Evolutionary conservation across 2,329 filamentous ascomycete genomes (phyloP).

Genomic region (Lasiodiplodia sp.): DNA sequence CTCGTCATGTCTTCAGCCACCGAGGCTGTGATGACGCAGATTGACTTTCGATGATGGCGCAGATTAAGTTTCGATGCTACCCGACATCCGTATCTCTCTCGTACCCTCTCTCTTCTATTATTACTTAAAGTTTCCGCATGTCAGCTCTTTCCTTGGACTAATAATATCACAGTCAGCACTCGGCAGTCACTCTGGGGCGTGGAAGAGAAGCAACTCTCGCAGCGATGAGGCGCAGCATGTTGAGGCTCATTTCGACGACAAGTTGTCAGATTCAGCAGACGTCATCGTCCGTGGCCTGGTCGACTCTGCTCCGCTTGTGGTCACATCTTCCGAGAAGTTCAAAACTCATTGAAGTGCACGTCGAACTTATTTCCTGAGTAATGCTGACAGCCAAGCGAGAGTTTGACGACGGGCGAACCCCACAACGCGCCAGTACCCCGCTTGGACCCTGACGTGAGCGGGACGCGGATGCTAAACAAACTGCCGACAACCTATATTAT

Average conservation of each 20-base stretch:
- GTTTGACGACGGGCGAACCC: background rate
- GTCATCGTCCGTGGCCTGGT: background rate
- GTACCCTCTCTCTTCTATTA: background rate
- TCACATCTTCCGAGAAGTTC: background rate
- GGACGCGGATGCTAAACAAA: background rate
- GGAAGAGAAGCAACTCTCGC: background rate
- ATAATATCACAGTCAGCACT: background rate
- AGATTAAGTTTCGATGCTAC: too few species aligned
- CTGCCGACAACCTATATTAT: background rate
- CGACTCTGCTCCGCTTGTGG: background rate
- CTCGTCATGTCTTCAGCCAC: too few species aligned
- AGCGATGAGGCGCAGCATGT: background rate
- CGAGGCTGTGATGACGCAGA: background rate
- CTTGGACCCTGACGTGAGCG: constrained; percentile 4
- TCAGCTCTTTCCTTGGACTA: background rate
- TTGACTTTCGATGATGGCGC: background rate
- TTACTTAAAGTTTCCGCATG: background rate
- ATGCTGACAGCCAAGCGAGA: background rate
- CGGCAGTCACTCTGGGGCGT: background rate
- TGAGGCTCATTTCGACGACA: background rate
- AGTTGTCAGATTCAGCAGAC: background rate
- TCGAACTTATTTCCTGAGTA: background rate
- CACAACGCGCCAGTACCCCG: constrained; percentile 1
- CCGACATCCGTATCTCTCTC: background rate
- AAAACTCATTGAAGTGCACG: background rate